Base-by-base conservation (phyloP, 306 rosid species). In the Sesbania bispinosa region DNA sequence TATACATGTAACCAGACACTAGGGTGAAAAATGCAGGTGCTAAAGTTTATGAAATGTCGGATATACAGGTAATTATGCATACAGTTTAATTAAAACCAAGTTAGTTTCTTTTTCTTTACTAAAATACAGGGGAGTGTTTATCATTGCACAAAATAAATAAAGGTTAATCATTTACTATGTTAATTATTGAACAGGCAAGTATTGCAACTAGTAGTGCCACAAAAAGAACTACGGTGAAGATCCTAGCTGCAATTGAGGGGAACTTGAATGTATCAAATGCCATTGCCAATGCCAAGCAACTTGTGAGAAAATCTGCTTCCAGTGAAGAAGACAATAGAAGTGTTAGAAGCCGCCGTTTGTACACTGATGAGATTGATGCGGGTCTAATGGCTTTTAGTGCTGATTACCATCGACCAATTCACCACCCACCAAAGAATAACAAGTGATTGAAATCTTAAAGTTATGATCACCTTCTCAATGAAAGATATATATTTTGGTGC, bases 351-450 rank as follows among this genome's bases (percentile, higher is more conserved):
- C 64, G 52, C 23, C 66, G 29, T 53, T 69, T 46, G 64, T 52
- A n/a, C n/a, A n/a, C 64, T 8, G 73, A 76, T 11, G 74, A 68
- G 52, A 33, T 20, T 23, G 67, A 77, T 21, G 63, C 21, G 7
- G 86, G 77, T 30, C 60, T 75, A 30, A 53, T 81, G 29, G 83
- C 85, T 33, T 81, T 87, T 39, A 81, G 62, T 39, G 85, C 88
- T 24, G 91, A 87, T 73, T 87, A 87, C 63, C 76, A 48, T 43
- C 76, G 76, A 50, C 87, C 88, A 35, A 75, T 65, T 47, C 88
- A 84, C 61, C 91, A 84, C 61, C 88, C 88, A 15, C 91, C 91
- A 3, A 81, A 81, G 85, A 84, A 87, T 74, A 87, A 87, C 76
- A 51, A 62, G 67, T 39, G 57, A 51, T 38, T 26, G 51, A 30